Base-by-base conservation (phyloP, 352 stramenopile genomes). In the Phytopythium litorale region DNA sequence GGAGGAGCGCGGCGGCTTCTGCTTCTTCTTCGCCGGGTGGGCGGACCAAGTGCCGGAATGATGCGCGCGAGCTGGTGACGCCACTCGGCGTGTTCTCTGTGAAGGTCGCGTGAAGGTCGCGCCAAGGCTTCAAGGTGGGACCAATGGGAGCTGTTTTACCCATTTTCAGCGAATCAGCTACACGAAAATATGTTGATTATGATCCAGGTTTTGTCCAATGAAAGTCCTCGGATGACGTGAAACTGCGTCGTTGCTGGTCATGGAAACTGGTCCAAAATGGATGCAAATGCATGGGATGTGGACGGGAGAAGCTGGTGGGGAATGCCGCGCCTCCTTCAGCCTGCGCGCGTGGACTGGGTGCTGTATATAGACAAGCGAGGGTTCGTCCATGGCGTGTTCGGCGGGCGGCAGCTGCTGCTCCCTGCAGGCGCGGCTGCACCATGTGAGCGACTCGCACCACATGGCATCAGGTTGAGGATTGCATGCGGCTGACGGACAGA, bases 361-460 rank as follows among this genome's bases (percentile, higher is more conserved):
- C 16, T 54, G 12, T 7, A 54, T 54, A 37, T 37, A 54, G 21
- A 28, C 19, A 51, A 51, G 21, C 45, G 21, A 51, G 48, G 1
- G 6, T 5, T 15, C 25, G 5, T 2, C 11, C 2, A 54, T 54
- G 48, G 48, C 16, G 25, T 38, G 25, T 33, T 3, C n/a, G n/a
- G 16, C 23, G 4, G 38, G 56, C 7, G 42, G 21, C 37, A 67
- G 64, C 43, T 58, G 50, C 46, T 77, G 73, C 40, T 64, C 65
- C 4, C 58, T 79, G 33, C 71, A 79, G 55, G 61, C 66, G 16
- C 67, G 72, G 37, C 61, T 85, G 13, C 76, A 83, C n/a, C 69
- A 83, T 63, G 74, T 76, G 12, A 40, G 28, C 4, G 28, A 53
- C 21, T 11, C 40, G 1, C 21, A 4, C 25, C 16, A 0, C 18